Percentiles rank a stretch among this genome's conserved stretches.
Evolutionary conservation across 805 yeast genomes (phyloP).

Genomic region (Wickerhamomyces hampshirensis): DNA sequence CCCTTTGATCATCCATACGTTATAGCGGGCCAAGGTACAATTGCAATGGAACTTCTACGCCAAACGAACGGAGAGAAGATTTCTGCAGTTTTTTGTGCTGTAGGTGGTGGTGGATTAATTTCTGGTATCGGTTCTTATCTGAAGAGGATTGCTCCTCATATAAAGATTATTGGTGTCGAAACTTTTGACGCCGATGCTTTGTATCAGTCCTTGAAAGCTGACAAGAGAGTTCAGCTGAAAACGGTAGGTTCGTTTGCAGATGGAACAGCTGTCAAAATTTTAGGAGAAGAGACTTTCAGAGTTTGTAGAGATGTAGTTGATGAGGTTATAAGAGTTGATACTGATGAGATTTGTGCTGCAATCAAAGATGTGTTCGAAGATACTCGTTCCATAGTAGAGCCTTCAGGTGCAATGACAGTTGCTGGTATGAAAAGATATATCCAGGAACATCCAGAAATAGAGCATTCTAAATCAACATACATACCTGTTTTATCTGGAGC

Average conservation of each 20-base stretch:
- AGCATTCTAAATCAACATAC: conserved; percentile 65
- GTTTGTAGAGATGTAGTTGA: conserved; percentile 77
- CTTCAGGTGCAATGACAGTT: conserved; percentile 94
- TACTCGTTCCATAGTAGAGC: conserved; percentile 90
- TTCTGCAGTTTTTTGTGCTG: conserved; percentile 84
- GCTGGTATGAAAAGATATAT: conserved; percentile 91
- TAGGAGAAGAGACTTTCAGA: conserved; percentile 91
- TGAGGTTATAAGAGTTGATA: conserved; percentile 76
- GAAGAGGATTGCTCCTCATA: conserved; percentile 96
- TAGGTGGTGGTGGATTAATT: conserved; percentile 96
- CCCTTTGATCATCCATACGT: conserved; percentile 98
- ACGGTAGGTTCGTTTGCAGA: conserved; percentile 97
- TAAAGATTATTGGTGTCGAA: conserved; percentile 92
- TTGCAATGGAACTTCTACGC: conserved; percentile 87
- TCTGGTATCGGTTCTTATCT: conserved; percentile 89
- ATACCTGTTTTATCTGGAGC: conserved; percentile 93
- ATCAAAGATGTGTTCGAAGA: conserved; percentile 96
- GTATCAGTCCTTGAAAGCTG: conserved; percentile 57
- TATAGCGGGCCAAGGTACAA: conserved; percentile 98
- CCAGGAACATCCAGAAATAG: conserved; percentile 59
- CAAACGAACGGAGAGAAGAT: conserved; percentile 76
- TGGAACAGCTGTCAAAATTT: conserved; percentile 90
- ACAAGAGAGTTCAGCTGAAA: conserved; percentile 50
- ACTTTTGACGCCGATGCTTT: conserved; percentile 95
- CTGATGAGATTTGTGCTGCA: conserved; percentile 96